Conservation (phyloP, 169 alveolate species). For the Eimeria acervulina region DNA sequence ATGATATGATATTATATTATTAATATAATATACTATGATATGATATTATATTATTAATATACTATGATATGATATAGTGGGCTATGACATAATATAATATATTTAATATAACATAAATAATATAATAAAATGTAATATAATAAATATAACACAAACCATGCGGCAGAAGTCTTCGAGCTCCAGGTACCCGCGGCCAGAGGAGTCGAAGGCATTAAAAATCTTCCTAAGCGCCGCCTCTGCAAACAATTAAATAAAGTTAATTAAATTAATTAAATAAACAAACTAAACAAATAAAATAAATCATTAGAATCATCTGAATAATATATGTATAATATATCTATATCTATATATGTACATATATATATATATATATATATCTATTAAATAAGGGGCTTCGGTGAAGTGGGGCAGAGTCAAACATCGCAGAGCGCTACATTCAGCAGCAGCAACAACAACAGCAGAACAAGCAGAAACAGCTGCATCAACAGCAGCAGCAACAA, state of each 20-base stretch:
- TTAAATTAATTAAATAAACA: no score
- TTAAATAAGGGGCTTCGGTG: no score
- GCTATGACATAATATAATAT: not conserved
- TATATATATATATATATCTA: no score
- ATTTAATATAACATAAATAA: not conserved
- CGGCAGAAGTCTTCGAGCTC: conserved; percentile 84
- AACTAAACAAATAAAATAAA: no score
- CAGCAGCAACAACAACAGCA: not conserved
- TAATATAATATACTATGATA: not conserved
- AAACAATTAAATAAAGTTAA: not conserved
- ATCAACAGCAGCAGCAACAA: not conserved
- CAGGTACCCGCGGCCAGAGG: conserved; percentile 60
- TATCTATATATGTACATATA: no score
- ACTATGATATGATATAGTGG: no score
- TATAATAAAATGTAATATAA: no score
- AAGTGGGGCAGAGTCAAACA: no score
- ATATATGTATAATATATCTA: no score
- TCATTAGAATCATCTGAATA: no score
- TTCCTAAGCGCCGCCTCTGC: conserved; percentile 6
- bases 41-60: not conserved
- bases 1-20: no score
- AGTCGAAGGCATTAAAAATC: conserved; percentile 59
- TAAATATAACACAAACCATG: not conserved
- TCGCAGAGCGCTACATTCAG: no score
- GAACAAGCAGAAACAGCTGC: not conserved